These are phyloP conservation scores for Blastobotrys mokoenaii DNA, from an alignment of 805 yeast genomes.

Conservation along the genomic window DNA sequence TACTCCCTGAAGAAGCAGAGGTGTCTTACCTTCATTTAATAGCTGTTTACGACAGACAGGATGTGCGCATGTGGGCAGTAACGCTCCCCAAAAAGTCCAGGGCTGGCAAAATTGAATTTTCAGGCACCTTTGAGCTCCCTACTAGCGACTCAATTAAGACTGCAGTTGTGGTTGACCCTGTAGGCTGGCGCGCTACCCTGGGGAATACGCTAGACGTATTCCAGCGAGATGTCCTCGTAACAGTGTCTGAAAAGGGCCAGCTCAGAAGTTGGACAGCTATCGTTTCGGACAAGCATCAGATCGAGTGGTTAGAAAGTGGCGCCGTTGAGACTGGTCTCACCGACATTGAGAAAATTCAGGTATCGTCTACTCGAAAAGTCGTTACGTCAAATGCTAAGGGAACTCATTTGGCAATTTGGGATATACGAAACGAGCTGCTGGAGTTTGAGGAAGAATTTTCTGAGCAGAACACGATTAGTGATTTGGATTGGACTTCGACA, in stretches of 20 bases:
- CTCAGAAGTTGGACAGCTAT: constrained; percentile 41
- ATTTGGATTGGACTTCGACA: constrained; percentile 83
- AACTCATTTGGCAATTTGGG: constrained; percentile 66
- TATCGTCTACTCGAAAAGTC: constrained; percentile 67
- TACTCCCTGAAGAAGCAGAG: constrained; percentile 30
- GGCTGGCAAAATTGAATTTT: constrained; percentile 4
- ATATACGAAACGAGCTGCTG: constrained; percentile 53
- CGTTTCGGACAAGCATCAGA: constrained; percentile 14
- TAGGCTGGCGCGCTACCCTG: constrained; percentile 39
- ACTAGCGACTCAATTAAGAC: constrained; percentile 31
- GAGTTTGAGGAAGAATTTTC: constrained; percentile 46
- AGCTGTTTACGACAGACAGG: constrained; percentile 17
- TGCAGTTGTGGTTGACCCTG: constrained; percentile 63
- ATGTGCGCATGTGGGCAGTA: constrained; percentile 19
- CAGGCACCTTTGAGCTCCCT: constrained; percentile 18
- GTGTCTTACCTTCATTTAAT: constrained; percentile 7
- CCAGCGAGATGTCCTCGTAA: constrained; percentile 44
- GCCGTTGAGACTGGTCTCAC: constrained; percentile 47
- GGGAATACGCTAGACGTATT: constrained; percentile 27
- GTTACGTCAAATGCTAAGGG: constrained; percentile 60
- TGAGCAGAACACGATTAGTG: constrained; percentile 38
- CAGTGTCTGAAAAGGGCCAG: constrained; percentile 46
- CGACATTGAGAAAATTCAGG: constrained; percentile 49
- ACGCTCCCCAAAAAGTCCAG: constrained; percentile 2
- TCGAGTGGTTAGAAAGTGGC: constrained; percentile 48